phyloP scores from a whole-genome alignment of 139 green algal genomes.

The Chlamydomonas sp. region DNA sequence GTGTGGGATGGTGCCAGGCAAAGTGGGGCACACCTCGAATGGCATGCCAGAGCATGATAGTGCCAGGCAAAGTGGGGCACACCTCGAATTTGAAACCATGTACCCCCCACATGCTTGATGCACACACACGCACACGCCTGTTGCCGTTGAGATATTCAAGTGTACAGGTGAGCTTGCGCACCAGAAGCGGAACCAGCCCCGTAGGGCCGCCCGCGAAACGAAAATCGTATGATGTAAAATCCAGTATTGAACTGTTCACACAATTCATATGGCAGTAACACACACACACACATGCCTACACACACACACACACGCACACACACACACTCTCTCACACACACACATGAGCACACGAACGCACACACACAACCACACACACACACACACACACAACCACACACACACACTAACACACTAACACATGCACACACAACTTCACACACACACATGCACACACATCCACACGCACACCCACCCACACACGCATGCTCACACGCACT shows the following conservation, averaged over 20 bases:
- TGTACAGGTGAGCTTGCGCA: conserved; percentile 12
- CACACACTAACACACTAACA: no score
- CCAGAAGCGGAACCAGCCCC: neutral
- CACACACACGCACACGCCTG: conserved; percentile 8
- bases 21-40: no score
- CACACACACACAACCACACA: no score
- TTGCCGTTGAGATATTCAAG: neutral
- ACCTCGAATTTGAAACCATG: no score
- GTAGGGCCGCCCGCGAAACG: neutral
- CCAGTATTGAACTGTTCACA: neutral
- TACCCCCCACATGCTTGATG: neutral
- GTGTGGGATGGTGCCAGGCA: no score
- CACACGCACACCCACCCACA: neutral
- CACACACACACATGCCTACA: conserved; percentile 14
- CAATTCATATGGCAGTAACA: neutral
- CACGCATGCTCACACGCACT: neutral
- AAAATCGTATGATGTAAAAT: neutral
- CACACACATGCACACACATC: no score
- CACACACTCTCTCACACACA: neutral
- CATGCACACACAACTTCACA: no score
- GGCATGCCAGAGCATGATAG: no score
- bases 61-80: no score
- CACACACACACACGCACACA: conserved; percentile 14
- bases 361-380: no score
- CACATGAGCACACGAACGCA: no score